These are phyloP conservation scores for Marchantia paleacea DNA, from an alignment of 225 moss, liverwort and hornwort species.

Conservation along the genomic window DNA sequence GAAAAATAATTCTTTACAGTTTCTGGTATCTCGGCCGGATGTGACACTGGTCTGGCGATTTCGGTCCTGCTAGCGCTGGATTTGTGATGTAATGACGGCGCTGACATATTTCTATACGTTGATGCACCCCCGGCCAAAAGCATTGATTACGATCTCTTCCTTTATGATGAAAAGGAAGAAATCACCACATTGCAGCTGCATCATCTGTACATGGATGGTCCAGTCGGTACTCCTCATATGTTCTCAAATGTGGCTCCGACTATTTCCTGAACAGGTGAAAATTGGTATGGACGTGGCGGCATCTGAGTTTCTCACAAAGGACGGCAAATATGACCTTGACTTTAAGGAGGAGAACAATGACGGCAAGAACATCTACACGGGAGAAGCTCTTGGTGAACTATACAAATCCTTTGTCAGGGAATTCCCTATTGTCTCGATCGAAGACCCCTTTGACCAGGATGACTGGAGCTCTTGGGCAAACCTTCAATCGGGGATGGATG, in stretches of 20 bases:
- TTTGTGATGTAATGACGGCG: too few species aligned
- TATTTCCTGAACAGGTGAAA: constrained; percentile 45
- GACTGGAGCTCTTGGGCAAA: constrained; percentile 95
- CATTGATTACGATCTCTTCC: background rate
- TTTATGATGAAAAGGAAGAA: background rate
- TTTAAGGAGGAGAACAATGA: constrained; percentile 92
- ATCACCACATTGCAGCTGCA: background rate
- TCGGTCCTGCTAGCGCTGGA: too few species aligned
- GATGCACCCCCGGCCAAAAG: background rate
- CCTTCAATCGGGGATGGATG: constrained; percentile 60
- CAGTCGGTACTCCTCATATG: too few species aligned
- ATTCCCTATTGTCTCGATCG: constrained; percentile 90
- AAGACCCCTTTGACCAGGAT: constrained; percentile 97
- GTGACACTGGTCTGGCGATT: too few species aligned
- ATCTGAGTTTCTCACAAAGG: constrained; percentile 84
- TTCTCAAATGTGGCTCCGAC: background rate
- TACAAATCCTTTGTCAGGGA: constrained; percentile 85
- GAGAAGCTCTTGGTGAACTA: constrained; percentile 84
- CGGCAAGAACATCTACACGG: constrained; percentile 67
- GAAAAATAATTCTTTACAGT: too few species aligned
- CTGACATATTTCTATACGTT: background rate
- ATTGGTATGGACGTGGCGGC: constrained; percentile 98
- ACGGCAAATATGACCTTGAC: constrained; percentile 82
- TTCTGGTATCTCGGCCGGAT: too few species aligned
- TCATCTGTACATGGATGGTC: background rate